Evolutionary conservation across 495 filamentous ascomycete species (phyloP), one percentile per base, ranked within the genome.

Genomic region (Copromyces sp.): DNA sequence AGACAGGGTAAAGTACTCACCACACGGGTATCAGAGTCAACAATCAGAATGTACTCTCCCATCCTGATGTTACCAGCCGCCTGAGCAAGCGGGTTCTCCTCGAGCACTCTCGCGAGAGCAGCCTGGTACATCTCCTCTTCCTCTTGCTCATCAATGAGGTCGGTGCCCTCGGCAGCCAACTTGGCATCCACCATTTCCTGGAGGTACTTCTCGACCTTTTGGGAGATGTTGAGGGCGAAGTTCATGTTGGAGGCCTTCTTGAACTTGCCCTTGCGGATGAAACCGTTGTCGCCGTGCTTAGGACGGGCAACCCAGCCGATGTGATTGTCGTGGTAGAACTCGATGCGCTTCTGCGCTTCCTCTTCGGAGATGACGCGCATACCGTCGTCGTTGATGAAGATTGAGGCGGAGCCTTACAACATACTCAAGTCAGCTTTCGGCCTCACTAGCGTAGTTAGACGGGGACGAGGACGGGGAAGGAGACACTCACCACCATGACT

Each of bases 241-340:
- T 93, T 93, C 91, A 93, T 93, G 82, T 93, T 93, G 16, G 89
- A 91, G 32, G 90, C 90, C 85, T 93, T 89, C 82, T 88, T 89
- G 80, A 89, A 89, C 74, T 86, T 89, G 45, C 88, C 88, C 71
- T 83, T 85, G 47, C 88, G 82, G 29, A 83, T 44, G 73, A 90
- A 90, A 29, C 86, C 88, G 70, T 90, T 83, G 44, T 86, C 81
- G 45, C 87, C 86, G 45, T 85, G 79, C 39, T 81, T 83, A 9
- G 91, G 91, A 39, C 91, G 86, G 16, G 91, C 88, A 16, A 89
- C 87, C 91, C 91, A 93, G 70, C 91, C 91, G 78, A 93, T 93
- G 78, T 86, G 89, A 77, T 93, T 86, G 73, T 90, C 87, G 45
- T 83, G 82, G 77, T 87, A 87, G 73, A 87, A 87, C 53, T 91